Evolutionary conservation across 2,329 filamentous ascomycete genomes (phyloP), one percentile per base, ranked within the genome.

Genomic region (Amauroascus niger): DNA sequence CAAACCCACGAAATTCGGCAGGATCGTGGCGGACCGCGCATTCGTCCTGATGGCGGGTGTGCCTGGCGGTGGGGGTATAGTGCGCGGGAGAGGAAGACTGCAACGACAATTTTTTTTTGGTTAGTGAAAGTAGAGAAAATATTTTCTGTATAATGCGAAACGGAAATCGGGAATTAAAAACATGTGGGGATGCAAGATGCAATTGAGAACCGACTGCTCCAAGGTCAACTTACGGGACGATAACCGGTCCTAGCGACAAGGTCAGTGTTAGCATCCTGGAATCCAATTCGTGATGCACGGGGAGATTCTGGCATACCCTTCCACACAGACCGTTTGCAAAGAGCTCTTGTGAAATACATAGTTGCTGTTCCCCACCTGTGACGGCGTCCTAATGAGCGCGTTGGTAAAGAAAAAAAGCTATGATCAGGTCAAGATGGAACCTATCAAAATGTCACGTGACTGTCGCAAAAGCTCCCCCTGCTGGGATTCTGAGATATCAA

Each of bases 1-100:
- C 63, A 95, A 75, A 13, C 89, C 89, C 52, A 96, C 88, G 67
- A 95, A 95, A 71, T 87, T 94, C 58, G 90, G 90, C 54, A 95
- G 78, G 63, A 96, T 93, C 5, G 89, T 95, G 30, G 90, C 90
- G 54, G 85, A 80, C 60, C 90, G 87, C 35, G 89, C 89, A 69
- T 91, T 87, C 14, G 90, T 96, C 65, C 81, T 83, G 68, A 96
- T 90, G 11, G 88, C 85, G 37, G 79, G 80, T 3, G 79, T 75
- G 59, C 77, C 79, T 79, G 86, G 56, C 82, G 76, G 64, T 75
- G 83, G 66, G 57, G 73, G 69, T 5, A 71, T 63, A 56, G 65
- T 64, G 55, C 67, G 65, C 22, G 72, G 68, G 26, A 75, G 67
- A 53, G 67, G 63, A 50, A 72, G 65, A 61, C 71, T 70, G 55